A percentile compares a stretch with the other conserved stretches of the same genome.
Evolutionary conservation across 2,329 filamentous ascomycete genomes (phyloP).

Genomic region (Colletotrichum sp.): DNA sequence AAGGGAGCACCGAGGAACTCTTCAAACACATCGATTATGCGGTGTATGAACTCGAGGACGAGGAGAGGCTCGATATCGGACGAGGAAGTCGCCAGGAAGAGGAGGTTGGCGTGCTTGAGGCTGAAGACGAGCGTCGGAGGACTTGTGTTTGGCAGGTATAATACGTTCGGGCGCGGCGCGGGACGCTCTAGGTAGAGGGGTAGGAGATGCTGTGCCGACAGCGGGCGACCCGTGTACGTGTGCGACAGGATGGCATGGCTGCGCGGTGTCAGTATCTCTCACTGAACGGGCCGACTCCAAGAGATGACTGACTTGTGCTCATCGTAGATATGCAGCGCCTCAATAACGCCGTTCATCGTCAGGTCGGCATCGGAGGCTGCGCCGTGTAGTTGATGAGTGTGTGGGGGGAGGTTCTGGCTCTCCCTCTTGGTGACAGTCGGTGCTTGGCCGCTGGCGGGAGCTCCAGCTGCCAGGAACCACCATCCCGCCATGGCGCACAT

Average conservation of each 20-base stretch:
- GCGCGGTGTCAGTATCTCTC: constrained; percentile 26
- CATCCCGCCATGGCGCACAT: constrained; percentile 1
- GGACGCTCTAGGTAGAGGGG: constrained; percentile 87
- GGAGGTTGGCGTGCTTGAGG: constrained; percentile 82
- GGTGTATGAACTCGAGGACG: constrained; percentile 92
- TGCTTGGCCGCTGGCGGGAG: constrained; percentile 1
- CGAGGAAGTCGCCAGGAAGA: constrained; percentile 86
- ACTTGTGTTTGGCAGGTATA: constrained; percentile 82
- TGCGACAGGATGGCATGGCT: constrained; percentile 89
- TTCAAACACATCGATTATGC: constrained; percentile 89
- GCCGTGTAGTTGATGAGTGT: constrained; percentile 29
- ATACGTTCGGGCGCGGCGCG: constrained; percentile 79
- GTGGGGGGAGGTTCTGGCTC: constrained; percentile 15
- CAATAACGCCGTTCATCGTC: constrained; percentile 85
- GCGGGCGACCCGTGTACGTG: constrained; percentile 82
- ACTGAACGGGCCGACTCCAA: background rate
- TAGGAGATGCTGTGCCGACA: constrained; percentile 76
- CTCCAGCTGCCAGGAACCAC: constrained; percentile 9
- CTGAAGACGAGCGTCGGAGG: constrained; percentile 91
- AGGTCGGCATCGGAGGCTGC: constrained; percentile 23
- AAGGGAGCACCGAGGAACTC: constrained; percentile 92
- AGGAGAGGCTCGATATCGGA: constrained; percentile 88
- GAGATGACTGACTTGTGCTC: constrained; percentile 76
- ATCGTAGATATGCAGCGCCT: constrained; percentile 97
- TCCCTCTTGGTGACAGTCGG: background rate